phyloP scores from a whole-genome alignment of 805 yeast genomes.

The Lipomyces oligophaga region DNA sequence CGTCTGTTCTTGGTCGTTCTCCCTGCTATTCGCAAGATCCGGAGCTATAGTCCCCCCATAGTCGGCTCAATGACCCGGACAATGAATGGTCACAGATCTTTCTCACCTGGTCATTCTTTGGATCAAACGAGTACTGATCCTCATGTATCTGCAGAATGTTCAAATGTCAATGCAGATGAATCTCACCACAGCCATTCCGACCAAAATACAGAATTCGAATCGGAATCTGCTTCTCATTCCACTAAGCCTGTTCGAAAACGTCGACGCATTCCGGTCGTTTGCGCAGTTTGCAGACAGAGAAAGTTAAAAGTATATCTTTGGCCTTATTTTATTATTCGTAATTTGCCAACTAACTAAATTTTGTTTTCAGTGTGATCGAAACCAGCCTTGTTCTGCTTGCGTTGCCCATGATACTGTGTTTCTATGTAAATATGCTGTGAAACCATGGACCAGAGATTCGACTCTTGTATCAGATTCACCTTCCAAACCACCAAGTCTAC shows the following conservation, averaged over 20 bases:
- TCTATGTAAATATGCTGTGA: slow-evolving; percentile 26
- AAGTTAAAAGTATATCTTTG: slow-evolving; percentile 20
- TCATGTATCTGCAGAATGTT: too few species aligned
- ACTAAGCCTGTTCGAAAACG: slow-evolving; percentile 13
- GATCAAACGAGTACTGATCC: too few species aligned
- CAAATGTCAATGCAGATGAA: too few species aligned
- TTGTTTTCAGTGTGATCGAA: slow-evolving; percentile 25
- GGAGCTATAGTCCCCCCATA: too few species aligned
- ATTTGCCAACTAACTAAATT: background rate
- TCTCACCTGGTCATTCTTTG: too few species aligned
- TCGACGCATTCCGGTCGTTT: slow-evolving; percentile 26
- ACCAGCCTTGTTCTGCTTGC: slow-evolving; percentile 27
- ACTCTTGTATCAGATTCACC: background rate
- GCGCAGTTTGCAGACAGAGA: slow-evolving; percentile 28
- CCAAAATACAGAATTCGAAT: background rate
- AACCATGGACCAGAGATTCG: slow-evolving; percentile 28
- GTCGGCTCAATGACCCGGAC: too few species aligned
- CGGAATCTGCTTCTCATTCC: background rate
- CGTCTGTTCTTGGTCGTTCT: too few species aligned
- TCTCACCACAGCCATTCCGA: background rate
- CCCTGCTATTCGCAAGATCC: too few species aligned
- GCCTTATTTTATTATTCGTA: background rate
- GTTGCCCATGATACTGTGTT: slow-evolving; percentile 18
- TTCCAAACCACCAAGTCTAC: background rate
- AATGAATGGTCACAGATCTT: too few species aligned